phyloP scores from a whole-genome alignment of 2,329 filamentous ascomycete genomes.

The Monilinia fructigena region DNA sequence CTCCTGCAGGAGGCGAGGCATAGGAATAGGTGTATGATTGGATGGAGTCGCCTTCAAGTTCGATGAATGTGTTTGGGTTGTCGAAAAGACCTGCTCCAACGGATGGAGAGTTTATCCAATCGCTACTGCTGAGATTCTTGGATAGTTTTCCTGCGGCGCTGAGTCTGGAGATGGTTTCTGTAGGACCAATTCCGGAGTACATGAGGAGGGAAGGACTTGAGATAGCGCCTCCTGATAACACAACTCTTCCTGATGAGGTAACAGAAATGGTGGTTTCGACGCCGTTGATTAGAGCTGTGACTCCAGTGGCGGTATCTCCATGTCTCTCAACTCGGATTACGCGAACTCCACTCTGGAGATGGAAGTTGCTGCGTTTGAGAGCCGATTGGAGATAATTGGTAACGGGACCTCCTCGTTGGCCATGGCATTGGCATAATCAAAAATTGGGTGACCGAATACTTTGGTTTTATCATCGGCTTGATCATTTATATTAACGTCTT shows the following conservation, averaged over 20 bases:
- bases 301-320: slow-evolving; percentile 44
- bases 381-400: slow-evolving; percentile 52
- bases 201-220: slow-evolving; percentile 53
- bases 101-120: slow-evolving; percentile 50
- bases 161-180: slow-evolving; percentile 36
- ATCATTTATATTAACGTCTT: slow-evolving; percentile 49
- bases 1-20: slow-evolving; percentile 44
- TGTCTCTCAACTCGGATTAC: slow-evolving; percentile 48
- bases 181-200: slow-evolving; percentile 50
- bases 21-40: slow-evolving; percentile 51
- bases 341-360: slow-evolving; percentile 45
- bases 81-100: slow-evolving; percentile 54
- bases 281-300: slow-evolving; percentile 43
- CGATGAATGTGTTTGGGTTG: slow-evolving; percentile 56
- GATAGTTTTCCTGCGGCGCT: slow-evolving; percentile 42
- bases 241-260: slow-evolving; percentile 40
- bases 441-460: slow-evolving; percentile 51
- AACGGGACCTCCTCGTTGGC: slow-evolving; percentile 50
- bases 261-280: slow-evolving; percentile 28
- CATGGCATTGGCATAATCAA: slow-evolving; percentile 49
- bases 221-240: slow-evolving; percentile 51
- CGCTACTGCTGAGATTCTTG: slow-evolving; percentile 35
- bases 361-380: slow-evolving; percentile 45
- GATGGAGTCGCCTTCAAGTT: slow-evolving; percentile 45
- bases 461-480: slow-evolving; percentile 47